These are phyloP conservation scores for Claviceps fusiformis DNA, from an alignment of 2,329 filamentous ascomycete species.

Conservation along the genomic window DNA sequence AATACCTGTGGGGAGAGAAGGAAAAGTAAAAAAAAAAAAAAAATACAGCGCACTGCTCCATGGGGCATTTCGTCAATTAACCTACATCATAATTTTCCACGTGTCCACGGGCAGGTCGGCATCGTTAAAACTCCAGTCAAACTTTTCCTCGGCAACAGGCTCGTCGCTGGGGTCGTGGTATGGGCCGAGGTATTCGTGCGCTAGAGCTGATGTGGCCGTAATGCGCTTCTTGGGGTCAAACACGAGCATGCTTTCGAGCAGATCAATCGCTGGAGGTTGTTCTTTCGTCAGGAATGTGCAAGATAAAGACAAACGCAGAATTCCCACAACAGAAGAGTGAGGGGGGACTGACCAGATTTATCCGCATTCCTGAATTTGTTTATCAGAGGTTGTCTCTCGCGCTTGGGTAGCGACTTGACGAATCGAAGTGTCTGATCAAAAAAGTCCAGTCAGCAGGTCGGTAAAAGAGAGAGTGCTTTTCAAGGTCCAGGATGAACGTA, in stretches of 20 bases:
- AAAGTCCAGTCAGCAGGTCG: not conserved
- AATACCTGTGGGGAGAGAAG: constrained; percentile 59
- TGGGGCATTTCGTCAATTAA: no score
- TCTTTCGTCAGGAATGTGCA: not conserved
- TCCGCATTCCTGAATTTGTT: constrained; percentile 96
- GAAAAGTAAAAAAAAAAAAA: not conserved
- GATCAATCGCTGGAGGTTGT: constrained; percentile 59
- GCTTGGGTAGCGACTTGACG: constrained; percentile 91
- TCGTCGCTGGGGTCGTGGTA: constrained; percentile 98
- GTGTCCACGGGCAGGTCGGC: constrained; percentile 93
- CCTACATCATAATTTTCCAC: constrained; percentile 99
- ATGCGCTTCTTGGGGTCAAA: constrained; percentile 97
- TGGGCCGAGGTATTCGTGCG: constrained; percentile 84
- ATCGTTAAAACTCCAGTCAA: constrained; percentile 99
- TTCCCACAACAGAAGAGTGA: not conserved
- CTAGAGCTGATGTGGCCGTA: constrained; percentile 71
- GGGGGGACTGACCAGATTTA: constrained; percentile 49
- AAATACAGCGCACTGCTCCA: not conserved
- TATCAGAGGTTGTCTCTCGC: constrained; percentile 72
- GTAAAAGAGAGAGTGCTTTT: not conserved
- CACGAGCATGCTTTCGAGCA: constrained; percentile 92
- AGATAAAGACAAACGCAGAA: not conserved
- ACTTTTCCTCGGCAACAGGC: constrained; percentile 90
- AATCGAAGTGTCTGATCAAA: constrained; percentile 70
- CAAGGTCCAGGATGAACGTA: constrained; percentile 28